Percentiles rank a stretch among this genome's conserved stretches.
Evolutionary conservation across 371 early-diverging fungal species (phyloP).

Genomic region (Apophysomyces trapeziformis): DNA sequence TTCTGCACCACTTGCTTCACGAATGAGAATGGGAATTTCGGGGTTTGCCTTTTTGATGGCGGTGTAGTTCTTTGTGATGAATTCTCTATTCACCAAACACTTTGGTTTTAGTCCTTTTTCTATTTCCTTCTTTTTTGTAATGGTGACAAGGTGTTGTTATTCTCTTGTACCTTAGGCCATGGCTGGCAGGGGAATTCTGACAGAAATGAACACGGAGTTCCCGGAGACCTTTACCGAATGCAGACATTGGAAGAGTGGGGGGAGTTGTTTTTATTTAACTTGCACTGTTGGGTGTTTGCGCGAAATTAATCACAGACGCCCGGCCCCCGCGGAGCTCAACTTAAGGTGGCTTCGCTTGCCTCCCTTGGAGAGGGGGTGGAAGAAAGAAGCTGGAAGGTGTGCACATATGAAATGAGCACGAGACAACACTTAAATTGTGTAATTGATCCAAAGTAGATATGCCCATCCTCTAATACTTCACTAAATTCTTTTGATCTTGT

Average conservation of each 20-base stretch:
- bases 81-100: conserved; percentile 63
- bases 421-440: too few species aligned
- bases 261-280: background rate
- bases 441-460: too few species aligned
- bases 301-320: too few species aligned
- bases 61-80: conserved; percentile 79
- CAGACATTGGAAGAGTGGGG: conserved; percentile 10
- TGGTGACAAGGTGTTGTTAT: background rate
- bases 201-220: conserved; percentile 93
- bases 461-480: too few species aligned
- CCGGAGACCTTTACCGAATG: conserved; percentile 70
- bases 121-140: background rate
- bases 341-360: too few species aligned
- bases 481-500: too few species aligned
- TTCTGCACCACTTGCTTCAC: conserved; percentile 88
- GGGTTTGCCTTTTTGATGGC: conserved; percentile 87
- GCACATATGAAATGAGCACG: too few species aligned
- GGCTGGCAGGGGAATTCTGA: conserved; percentile 83
- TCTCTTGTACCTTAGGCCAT: conserved; percentile 76
- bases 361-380: too few species aligned
- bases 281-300: too few species aligned
- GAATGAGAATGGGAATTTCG: conserved; percentile 85
- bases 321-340: too few species aligned
- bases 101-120: background rate
- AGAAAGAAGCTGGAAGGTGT: too few species aligned